Percentiles rank a stretch among this genome's conserved stretches.
These are phyloP conservation scores for Trichoderma harzianum DNA, from an alignment of 2,329 filamentous ascomycete genomes.

Conservation along the genomic window DNA sequence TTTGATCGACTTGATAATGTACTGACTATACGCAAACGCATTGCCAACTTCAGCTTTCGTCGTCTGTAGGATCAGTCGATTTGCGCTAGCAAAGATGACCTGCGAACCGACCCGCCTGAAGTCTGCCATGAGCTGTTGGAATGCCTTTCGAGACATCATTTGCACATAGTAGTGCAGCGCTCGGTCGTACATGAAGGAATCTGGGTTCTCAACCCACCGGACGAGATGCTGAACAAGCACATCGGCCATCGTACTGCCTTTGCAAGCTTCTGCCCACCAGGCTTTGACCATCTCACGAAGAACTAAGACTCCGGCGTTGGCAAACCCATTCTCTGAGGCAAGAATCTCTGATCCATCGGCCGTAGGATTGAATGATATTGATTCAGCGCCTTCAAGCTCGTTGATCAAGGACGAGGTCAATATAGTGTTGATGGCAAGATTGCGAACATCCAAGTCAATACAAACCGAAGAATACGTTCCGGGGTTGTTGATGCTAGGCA, in stretches of 20 bases:
- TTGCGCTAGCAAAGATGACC: slow-evolving; percentile 90
- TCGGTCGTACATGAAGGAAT: slow-evolving; percentile 91
- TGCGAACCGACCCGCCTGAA: slow-evolving; percentile 94
- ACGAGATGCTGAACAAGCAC: slow-evolving; percentile 96
- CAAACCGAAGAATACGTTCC: slow-evolving; percentile 95
- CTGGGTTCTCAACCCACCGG: slow-evolving; percentile 91
- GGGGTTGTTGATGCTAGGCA: slow-evolving; percentile 90
- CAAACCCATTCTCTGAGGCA: slow-evolving; percentile 85
- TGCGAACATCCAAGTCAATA: slow-evolving; percentile 89
- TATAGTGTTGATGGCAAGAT: slow-evolving; percentile 96
- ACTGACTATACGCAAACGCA: slow-evolving; percentile 93
- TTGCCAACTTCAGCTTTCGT: slow-evolving; percentile 96
- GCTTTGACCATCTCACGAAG: slow-evolving; percentile 97
- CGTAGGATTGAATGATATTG: slow-evolving; percentile 70
- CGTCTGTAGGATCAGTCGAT: slow-evolving; percentile 86
- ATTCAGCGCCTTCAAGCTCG: slow-evolving; percentile 87
- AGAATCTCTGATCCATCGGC: slow-evolving; percentile 51
- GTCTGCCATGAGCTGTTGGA: slow-evolving; percentile 95
- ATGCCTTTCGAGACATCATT: slow-evolving; percentile 96
- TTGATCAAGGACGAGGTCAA: slow-evolving; percentile 95
- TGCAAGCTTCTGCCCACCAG: slow-evolving; percentile 95
- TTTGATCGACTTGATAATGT: slow-evolving; percentile 96
- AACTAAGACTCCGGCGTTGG: slow-evolving; percentile 85
- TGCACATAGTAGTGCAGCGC: slow-evolving; percentile 96
- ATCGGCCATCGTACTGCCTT: slow-evolving; percentile 90